Percentiles rank a stretch among this genome's conserved stretches.
Evolutionary conservation across 352 stramenopile species (phyloP).

Genomic region (Phytopythium cucurbitacearum): DNA sequence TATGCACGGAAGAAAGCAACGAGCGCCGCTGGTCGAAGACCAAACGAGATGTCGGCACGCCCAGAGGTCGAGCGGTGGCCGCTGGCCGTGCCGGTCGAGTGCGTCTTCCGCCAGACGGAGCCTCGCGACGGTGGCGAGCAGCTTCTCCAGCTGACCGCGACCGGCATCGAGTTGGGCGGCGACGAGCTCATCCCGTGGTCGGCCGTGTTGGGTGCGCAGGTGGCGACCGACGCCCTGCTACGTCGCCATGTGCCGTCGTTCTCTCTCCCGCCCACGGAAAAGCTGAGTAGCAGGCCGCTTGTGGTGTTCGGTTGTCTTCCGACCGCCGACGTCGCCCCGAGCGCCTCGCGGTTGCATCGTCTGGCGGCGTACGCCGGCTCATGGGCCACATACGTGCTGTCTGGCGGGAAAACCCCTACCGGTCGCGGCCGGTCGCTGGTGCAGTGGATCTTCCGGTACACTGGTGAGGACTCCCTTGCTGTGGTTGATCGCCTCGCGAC

Average conservation of each 20-base stretch:
- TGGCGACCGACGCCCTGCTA: slow-evolving; percentile 15
- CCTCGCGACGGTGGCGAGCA: slow-evolving; percentile 19
- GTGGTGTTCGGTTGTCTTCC: slow-evolving; percentile 27
- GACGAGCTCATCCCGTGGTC: slow-evolving; percentile 39
- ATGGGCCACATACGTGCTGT: too few relatives aligned
- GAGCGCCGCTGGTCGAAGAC: too few relatives aligned
- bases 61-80: slow-evolving; percentile 10
- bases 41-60: too few relatives aligned
- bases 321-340: slow-evolving; percentile 5
- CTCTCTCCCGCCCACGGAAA: slow-evolving; percentile 13
- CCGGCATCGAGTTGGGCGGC: slow-evolving; percentile 30
- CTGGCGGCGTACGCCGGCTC: too few relatives aligned
- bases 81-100: slow-evolving; percentile 21
- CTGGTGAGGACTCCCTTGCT: slow-evolving; percentile 20
- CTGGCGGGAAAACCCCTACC: too few relatives aligned
- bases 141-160: slow-evolving; percentile 21
- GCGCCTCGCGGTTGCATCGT: too few relatives aligned
- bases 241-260: slow-evolving; percentile 16
- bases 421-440: slow-evolving; percentile 15
- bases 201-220: slow-evolving; percentile 35
- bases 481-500: slow-evolving; percentile 25
- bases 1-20: too few relatives aligned
- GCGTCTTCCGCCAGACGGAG: slow-evolving; percentile 19
- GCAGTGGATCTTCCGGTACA: slow-evolving; percentile 47
- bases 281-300: slow-evolving; percentile 22